Evolutionary conservation across 305 asterid genomes (phyloP).

Genomic region (Andrographis paniculata): DNA sequence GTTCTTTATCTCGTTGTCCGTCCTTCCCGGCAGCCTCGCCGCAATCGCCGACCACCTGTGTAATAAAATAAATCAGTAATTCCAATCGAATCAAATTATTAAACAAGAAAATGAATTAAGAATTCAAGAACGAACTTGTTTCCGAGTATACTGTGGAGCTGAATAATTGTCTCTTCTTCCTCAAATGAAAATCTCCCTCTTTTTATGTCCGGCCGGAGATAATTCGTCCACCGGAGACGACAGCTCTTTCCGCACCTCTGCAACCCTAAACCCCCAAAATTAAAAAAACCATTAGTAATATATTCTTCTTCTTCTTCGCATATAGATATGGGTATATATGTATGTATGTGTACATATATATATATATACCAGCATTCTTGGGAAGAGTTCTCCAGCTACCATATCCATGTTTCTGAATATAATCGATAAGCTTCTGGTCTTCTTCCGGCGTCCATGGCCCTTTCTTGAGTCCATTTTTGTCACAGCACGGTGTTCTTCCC

Average conservation of each 20-base stretch:
- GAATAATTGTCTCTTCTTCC: slow-evolving; percentile 62
- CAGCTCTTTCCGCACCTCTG: slow-evolving; percentile 74
- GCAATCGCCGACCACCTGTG: slow-evolving; percentile 68
- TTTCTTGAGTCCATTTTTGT: slow-evolving; percentile 69
- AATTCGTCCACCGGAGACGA: slow-evolving; percentile 60
- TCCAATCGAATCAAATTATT: neutral
- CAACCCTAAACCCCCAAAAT: slow-evolving; percentile 26
- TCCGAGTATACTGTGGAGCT: slow-evolving; percentile 51
- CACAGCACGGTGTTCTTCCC: slow-evolving; percentile 93
- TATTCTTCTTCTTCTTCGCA: too few species aligned
- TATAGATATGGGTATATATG: too few species aligned
- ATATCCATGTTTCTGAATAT: slow-evolving; percentile 43
- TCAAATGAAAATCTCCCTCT: slow-evolving; percentile 59
- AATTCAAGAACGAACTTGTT: slow-evolving; percentile 40
- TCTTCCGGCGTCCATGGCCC: slow-evolving; percentile 84
- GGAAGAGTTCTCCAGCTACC: slow-evolving; percentile 73
- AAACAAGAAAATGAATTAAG: neutral
- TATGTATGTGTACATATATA: too few species aligned
- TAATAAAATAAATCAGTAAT: neutral
- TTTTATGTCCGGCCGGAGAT: slow-evolving; percentile 21
- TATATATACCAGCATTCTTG: slow-evolving; percentile 12
- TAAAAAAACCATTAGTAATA: too few species aligned
- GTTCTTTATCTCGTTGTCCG: slow-evolving; percentile 57
- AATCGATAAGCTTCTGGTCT: slow-evolving; percentile 47
- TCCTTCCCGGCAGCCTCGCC: slow-evolving; percentile 60